phyloP scores from a whole-genome alignment of 306 rosid species.

The Ziziphus jujuba region DNA sequence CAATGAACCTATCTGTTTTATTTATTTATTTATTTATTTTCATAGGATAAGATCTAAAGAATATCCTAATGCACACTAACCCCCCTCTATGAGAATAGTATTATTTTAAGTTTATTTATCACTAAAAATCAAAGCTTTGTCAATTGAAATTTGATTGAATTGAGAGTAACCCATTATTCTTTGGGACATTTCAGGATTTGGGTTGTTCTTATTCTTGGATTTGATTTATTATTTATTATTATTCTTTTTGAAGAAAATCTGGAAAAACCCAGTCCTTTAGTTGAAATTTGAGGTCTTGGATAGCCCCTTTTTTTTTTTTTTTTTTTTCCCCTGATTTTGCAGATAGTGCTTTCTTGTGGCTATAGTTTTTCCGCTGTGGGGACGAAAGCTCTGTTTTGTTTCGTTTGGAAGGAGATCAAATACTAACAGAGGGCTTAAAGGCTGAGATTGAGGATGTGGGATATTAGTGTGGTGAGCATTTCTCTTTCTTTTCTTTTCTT shows the following conservation, averaged over 20 bases:
- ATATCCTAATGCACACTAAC: constrained; percentile 30
- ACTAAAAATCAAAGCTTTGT: neutral
- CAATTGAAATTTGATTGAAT: constrained; percentile 2
- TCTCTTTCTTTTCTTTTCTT: neutral
- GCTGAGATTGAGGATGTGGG: constrained; percentile 2
- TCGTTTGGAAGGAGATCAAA: constrained; percentile 1
- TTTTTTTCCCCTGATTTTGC: constrained; percentile 5
- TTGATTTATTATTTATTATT: neutral
- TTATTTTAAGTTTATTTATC: neutral
- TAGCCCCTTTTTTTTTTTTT: constrained; percentile 23
- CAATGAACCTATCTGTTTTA: constrained; percentile 1
- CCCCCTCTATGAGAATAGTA: constrained; percentile 30
- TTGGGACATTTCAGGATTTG: constrained; percentile 2
- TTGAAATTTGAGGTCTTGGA: constrained; percentile 15
- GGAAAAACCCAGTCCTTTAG: neutral
- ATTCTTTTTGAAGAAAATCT: neutral
- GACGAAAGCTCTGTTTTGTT: constrained; percentile 23
- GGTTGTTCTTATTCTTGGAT: constrained; percentile 12
- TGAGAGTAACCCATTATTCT: constrained; percentile 1
- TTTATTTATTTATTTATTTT: neutral
- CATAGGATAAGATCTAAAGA: constrained; percentile 53
- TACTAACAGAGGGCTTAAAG: constrained; percentile 4
- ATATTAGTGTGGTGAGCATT: constrained; percentile 47
- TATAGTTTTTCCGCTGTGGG: constrained; percentile 12
- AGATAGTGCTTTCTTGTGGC: constrained; percentile 15